Evolutionary conservation across 805 yeast species (phyloP), one percentile per base, ranked within the genome.

Genomic region (Hanseniaspora pseudoguilliermondii): DNA sequence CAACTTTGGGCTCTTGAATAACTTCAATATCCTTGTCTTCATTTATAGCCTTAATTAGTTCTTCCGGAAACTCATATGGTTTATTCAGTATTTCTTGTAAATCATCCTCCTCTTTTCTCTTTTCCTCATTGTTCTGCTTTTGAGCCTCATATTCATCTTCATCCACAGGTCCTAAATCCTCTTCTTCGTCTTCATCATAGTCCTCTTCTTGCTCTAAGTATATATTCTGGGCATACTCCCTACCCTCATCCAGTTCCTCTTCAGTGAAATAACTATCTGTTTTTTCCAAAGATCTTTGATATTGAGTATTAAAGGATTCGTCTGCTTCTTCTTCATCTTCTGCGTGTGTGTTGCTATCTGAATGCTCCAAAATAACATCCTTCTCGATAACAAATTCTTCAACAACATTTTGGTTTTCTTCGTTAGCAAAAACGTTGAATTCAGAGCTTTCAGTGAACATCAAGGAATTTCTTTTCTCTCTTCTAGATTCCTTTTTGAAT

Each of bases 1-100:
- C 82, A 9, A 71, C 62, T 18, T 58, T 60, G 6, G 69, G 68
- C 8, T 62, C 61, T 25, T 57, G 59, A 3, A 62, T 57, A 15
- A 50, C 40, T 36, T 50, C 53, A 18, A 50, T 47, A 25, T 56
- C 46, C 18, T 50, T 46, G 16, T 55, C 42, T 44, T 55, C 57
- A 25, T 55, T 47, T 3, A 54, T 35, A 13, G 53, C 53, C 39
- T 49, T 49, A 4, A 43, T 49, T 6, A 55, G 38, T 21, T 49
- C 58, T 44, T 50, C 39, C 13, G 54, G 53, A 18, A 49, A 49
- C 16, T 50, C 47, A 41, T 35, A 41, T 16, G 38, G 44, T 34
- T 50, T 50, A 18, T 50, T 44, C 10, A 50, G 25, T 20, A 44
- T 25, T 35, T 50, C 47, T 21, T 50, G 42, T 21, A 50, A 21